These are phyloP conservation scores for Protomyces inundatus DNA, from an alignment of 1,139 yeast genomes.

Conservation along the genomic window DNA sequence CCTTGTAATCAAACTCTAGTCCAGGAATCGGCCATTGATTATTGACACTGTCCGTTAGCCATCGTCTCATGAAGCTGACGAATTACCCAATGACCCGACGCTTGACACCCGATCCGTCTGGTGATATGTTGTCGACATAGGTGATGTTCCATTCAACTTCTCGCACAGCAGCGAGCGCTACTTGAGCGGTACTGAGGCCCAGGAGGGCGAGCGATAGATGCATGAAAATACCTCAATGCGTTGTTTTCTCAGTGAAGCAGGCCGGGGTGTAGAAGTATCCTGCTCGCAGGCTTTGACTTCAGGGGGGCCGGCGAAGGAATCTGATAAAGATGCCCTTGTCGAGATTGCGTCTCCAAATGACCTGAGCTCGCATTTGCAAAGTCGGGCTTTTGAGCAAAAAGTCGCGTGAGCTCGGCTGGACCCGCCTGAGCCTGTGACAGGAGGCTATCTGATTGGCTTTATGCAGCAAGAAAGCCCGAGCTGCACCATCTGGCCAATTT, in stretches of 20 bases:
- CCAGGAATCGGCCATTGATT: conserved; percentile 75
- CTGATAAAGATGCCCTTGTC: too few relatives aligned
- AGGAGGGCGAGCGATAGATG: background rate
- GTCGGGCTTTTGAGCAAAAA: too few relatives aligned
- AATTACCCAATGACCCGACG: conserved; percentile 68
- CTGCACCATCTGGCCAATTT: too few relatives aligned
- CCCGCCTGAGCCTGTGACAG: background rate
- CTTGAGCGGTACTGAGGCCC: background rate
- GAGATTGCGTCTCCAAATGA: too few relatives aligned
- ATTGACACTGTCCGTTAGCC: conserved; percentile 7
- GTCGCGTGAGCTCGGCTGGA: too few relatives aligned
- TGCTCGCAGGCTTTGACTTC: too few relatives aligned
- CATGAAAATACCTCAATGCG: background rate
- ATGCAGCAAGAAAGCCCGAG: background rate
- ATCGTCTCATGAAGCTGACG: conserved; percentile 37
- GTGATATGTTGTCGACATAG: conserved; percentile 59
- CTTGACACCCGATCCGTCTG: conserved; percentile 66
- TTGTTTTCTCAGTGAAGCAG: too few relatives aligned
- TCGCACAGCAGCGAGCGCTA: conserved; percentile 51
- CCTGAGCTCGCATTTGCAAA: too few relatives aligned
- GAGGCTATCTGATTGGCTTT: background rate
- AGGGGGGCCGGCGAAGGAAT: too few relatives aligned
- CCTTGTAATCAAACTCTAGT: conserved; percentile 66
- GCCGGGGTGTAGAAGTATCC: too few relatives aligned
- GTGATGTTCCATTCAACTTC: conserved; percentile 67